Conservation (phyloP, 2,329 filamentous ascomycete genomes). For the Huntiella abstrusa region DNA sequence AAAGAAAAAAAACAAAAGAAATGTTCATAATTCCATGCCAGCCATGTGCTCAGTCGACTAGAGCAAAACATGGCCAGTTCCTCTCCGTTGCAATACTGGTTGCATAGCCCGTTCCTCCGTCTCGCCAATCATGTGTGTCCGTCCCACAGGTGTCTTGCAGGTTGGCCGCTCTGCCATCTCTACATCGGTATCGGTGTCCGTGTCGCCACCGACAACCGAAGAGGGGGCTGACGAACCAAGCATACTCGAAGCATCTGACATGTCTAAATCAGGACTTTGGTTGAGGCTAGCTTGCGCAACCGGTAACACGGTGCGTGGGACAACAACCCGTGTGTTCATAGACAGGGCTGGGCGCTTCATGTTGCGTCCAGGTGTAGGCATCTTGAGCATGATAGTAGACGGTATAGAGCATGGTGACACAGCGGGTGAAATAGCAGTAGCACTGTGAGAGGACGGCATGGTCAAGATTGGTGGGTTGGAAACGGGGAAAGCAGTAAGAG, state of each 20-base stretch:
- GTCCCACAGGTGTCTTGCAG: too few species aligned
- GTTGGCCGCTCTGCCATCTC: too few species aligned
- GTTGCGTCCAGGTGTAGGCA: not conserved
- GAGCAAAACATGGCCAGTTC: too few species aligned
- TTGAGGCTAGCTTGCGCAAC: not conserved
- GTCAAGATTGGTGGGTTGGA: not conserved
- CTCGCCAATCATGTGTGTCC: constrained; percentile 16
- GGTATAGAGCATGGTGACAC: not conserved
- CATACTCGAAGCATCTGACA: constrained; percentile 7
- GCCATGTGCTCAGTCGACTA: too few species aligned
- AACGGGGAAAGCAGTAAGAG: not conserved
- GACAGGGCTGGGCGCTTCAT: not conserved
- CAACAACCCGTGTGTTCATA: not conserved
- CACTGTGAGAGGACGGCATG: not conserved
- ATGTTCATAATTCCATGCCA: too few species aligned
- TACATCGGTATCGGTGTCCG: constrained; percentile 6
- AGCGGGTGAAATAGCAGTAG: not conserved
- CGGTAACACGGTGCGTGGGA: constrained; percentile 1
- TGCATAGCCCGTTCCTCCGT: constrained; percentile 12
- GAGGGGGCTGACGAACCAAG: not conserved
- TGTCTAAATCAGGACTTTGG: constrained; percentile 4
- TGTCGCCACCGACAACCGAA: constrained; percentile 11
- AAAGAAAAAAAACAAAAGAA: too few species aligned
- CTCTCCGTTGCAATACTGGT: too few species aligned
- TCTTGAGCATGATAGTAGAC: constrained; percentile 1